These are phyloP conservation scores for Dictyostelium citrinum DNA, from an alignment of 78 protist genomes.

Conservation along the genomic window DNA sequence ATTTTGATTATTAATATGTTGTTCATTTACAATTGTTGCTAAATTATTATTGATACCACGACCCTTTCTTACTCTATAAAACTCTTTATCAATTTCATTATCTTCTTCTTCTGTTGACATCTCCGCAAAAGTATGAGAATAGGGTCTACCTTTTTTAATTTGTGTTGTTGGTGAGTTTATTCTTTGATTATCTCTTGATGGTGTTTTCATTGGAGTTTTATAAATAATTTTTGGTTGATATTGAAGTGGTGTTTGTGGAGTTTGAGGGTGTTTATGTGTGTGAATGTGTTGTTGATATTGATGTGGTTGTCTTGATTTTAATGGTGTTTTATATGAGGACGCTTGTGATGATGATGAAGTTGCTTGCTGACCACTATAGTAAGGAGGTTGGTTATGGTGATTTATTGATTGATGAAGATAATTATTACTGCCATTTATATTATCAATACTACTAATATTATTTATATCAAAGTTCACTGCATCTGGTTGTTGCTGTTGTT, in stretches of 20 bases:
- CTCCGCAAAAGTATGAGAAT: neutral
- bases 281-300: neutral
- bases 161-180: neutral
- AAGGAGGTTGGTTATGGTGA: neutral
- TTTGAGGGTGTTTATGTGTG: neutral
- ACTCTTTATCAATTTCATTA: constrained; percentile 3
- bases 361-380: neutral
- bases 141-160: neutral
- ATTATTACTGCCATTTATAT: neutral
- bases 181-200: neutral
- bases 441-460: neutral
- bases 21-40: neutral
- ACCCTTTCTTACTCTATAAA: neutral
- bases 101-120: constrained; percentile 6
- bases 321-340: neutral
- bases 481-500: neutral
- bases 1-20: neutral
- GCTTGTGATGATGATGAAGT: neutral
- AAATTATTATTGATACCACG: neutral
- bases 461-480: neutral
- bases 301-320: neutral
- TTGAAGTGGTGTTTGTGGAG: neutral
- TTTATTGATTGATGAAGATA: neutral
- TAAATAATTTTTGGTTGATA: neutral
- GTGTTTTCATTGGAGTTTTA: constrained; percentile 6